Percentiles rank a stretch among this genome's conserved stretches.
Evolutionary conservation across 495 filamentous ascomycete species (phyloP).

Genomic region (Tuber magnatum): DNA sequence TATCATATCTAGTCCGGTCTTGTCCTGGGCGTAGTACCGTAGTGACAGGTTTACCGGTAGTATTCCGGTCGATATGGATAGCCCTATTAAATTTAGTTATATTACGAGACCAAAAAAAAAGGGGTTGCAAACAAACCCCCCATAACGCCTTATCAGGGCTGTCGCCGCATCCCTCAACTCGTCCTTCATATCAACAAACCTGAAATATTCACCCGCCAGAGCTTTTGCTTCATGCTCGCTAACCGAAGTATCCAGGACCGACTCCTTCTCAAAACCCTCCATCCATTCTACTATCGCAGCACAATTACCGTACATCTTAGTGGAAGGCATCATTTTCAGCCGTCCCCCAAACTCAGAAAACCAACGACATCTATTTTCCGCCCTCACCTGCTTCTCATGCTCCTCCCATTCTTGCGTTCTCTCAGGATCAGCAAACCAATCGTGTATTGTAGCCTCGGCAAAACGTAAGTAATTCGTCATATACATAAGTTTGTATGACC

Average conservation of each 20-base stretch:
- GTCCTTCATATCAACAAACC: neutral
- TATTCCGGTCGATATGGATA: neutral
- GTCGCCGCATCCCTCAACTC: neutral
- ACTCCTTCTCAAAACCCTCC: neutral
- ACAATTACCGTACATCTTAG: neutral
- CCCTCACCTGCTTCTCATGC: neutral
- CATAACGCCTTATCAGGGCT: neutral
- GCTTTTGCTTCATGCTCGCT: neutral
- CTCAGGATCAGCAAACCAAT: constrained; percentile 1
- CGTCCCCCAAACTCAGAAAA: neutral
- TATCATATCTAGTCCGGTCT: neutral
- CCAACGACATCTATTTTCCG: neutral
- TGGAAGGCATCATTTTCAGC: neutral
- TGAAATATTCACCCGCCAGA: neutral
- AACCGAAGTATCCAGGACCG: neutral
- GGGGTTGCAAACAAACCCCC: neutral
- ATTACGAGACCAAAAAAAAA: neutral
- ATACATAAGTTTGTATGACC: constrained; percentile 3
- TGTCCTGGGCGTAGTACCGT: neutral
- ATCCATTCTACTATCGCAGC: neutral
- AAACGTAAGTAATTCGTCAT: neutral
- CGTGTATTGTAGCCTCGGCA: neutral
- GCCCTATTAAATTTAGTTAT: neutral
- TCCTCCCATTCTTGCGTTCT: neutral
- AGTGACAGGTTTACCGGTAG: neutral